phyloP scores from a whole-genome alignment of 495 filamentous ascomycete species.

The Cercophora sp. region DNA sequence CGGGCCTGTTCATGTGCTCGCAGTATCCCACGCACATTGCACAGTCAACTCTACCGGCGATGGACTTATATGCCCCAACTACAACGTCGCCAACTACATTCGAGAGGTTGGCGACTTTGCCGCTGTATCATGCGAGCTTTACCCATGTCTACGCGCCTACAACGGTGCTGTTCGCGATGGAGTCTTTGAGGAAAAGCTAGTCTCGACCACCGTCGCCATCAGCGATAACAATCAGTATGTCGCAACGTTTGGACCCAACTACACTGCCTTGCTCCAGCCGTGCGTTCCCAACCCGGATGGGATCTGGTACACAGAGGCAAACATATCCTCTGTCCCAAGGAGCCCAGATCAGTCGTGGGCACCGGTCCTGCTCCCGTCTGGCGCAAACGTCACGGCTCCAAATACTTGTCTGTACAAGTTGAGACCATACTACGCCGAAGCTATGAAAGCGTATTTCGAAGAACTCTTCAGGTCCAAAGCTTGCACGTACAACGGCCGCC shows the following conservation, averaged over 20 bases:
- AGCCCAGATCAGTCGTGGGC: background rate
- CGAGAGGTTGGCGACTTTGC: background rate
- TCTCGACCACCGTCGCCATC: background rate
- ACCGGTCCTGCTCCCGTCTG: background rate
- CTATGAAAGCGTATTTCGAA: background rate
- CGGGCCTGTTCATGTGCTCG: too few relatives aligned
- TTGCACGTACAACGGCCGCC: background rate
- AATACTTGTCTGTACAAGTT: constrained; percentile 5
- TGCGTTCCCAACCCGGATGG: background rate
- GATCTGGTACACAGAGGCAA: background rate
- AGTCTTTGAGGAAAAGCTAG: background rate
- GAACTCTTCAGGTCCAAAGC: background rate
- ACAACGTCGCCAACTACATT: background rate
- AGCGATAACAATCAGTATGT: too few relatives aligned
- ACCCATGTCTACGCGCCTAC: constrained; percentile 1
- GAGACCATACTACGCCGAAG: background rate
- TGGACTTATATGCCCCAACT: background rate
- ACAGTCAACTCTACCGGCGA: background rate
- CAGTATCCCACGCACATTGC: too few relatives aligned
- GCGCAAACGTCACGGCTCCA: background rate
- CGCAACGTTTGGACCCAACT: background rate
- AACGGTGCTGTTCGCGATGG: background rate
- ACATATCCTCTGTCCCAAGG: background rate
- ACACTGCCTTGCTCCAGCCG: background rate
- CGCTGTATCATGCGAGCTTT: background rate